Percentiles rank a stretch among this genome's conserved stretches.
These are phyloP conservation scores for Nigrospora oryzae DNA, from an alignment of 2,329 filamentous ascomycete species.

Conservation along the genomic window DNA sequence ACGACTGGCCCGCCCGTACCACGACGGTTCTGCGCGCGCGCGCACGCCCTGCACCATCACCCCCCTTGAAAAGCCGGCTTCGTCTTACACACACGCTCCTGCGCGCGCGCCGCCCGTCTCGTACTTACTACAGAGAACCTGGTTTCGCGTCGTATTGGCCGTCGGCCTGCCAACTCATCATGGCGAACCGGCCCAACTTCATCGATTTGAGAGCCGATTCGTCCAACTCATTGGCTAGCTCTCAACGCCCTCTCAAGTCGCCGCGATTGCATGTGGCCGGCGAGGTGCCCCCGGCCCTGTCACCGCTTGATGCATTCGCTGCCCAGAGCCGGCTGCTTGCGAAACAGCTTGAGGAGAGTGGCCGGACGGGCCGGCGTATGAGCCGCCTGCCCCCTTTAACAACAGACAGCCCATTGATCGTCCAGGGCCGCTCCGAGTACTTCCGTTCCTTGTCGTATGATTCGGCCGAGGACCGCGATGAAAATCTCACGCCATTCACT, in stretches of 20 bases:
- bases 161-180: conserved; percentile 19
- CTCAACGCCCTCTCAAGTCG: conserved; percentile 53
- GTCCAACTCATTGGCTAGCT: conserved; percentile 36
- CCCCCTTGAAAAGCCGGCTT: no score
- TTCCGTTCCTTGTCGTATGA: conserved; percentile 69
- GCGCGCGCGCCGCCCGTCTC: no score
- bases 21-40: no score
- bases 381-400: conserved; percentile 80
- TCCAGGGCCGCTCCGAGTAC: conserved; percentile 69
- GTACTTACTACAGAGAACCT: no score
- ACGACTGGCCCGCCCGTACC: no score
- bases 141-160: no score
- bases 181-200: conserved; percentile 48
- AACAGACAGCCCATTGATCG: conserved; percentile 69
- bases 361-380: conserved; percentile 66
- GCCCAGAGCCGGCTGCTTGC: conserved; percentile 83
- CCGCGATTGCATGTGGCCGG: conserved; percentile 70
- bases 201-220: conserved; percentile 54
- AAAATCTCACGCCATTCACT: conserved; percentile 25
- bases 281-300: conserved; percentile 80
- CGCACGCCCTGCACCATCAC: no score
- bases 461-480: conserved; percentile 39
- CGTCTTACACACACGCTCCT: no score
- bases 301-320: conserved; percentile 91
- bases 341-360: conserved; percentile 74